Percentiles rank a stretch among this genome's conserved stretches.
Evolutionary conservation across 768 basidiomycete species (phyloP).

Genomic region (Atractiella rhizophila): DNA sequence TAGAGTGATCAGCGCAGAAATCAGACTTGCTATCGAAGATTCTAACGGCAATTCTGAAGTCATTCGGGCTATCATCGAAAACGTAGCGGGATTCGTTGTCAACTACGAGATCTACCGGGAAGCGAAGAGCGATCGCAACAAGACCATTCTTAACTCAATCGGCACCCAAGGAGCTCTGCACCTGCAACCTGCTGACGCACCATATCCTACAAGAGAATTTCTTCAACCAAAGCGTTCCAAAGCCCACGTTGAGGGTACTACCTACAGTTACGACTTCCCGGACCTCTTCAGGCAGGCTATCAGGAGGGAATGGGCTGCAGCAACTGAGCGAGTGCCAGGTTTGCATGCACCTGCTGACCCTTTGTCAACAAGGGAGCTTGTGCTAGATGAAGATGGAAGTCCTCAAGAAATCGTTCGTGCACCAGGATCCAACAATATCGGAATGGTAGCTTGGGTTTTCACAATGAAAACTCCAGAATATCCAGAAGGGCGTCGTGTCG

Average conservation of each 20-base stretch:
- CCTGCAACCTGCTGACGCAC: constrained; percentile 72
- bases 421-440: constrained; percentile 78
- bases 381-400: constrained; percentile 76
- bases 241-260: constrained; percentile 91
- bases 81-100: constrained; percentile 94
- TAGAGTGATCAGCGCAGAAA: constrained; percentile 92
- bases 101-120: constrained; percentile 97
- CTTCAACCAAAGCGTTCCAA: constrained; percentile 97
- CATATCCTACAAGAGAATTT: constrained; percentile 92
- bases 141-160: constrained; percentile 86
- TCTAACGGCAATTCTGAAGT: constrained; percentile 81
- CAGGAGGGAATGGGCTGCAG: constrained; percentile 57
- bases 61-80: constrained; percentile 93
- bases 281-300: constrained; percentile 94
- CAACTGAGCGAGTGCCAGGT: constrained; percentile 34
- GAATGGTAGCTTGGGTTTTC: constrained; percentile 97
- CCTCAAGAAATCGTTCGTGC: constrained; percentile 72
- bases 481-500: constrained; percentile 57
- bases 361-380: constrained; percentile 64
- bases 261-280: constrained; percentile 98
- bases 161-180: constrained; percentile 93
- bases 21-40: constrained; percentile 82
- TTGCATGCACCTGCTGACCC: constrained; percentile 49
- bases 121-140: constrained; percentile 83
- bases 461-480: constrained; percentile 76